Base-by-base conservation (phyloP, 495 filamentous ascomycete genomes). In the Entonaema liquescens region DNA sequence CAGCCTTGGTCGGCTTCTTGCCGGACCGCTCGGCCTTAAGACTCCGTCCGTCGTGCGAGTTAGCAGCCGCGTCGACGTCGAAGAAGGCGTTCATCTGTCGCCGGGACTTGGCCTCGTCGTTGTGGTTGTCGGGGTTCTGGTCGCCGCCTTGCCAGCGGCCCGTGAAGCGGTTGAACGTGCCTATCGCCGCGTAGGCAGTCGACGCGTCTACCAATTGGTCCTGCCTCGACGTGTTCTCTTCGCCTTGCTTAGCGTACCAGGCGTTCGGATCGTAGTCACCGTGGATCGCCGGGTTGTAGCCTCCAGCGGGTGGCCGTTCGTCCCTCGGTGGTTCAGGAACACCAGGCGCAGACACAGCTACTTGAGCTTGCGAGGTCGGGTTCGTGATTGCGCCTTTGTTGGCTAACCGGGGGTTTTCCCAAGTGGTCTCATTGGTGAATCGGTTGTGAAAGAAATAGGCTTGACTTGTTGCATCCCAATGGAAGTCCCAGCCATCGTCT, bases 31-130 rank as follows among this genome's bases (percentile, higher is more conserved):
- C 95, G 7, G 93, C 95, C 79, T 95, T 96, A 56, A 99, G 80
- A 76, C 93, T 97, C 61, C 92, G 88, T 6, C 95, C 95, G 74
- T 97, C 91, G 71, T 99, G 95, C 68, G 86, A 89, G 76, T 98
- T 98, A 1, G 96, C 96, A 21, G 94, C 95, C 11, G 94, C 92
- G 81, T 98, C 95, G n/a, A 98, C 95, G 75, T 98, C 96, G 76
- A 97, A 99, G 80, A 89, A 99, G 9, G 94, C 93, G 75, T 90
- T 90, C 92, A 98, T 92, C 83, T 98, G 95, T 52, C 96, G 85
- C 61, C 83, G 86, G 44, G 88, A 89, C 84, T 97, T 97, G 70
- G 93, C 92, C 78, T 95, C 94, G 75, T 98, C 95, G 71, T 90
- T 92, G 83, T 92, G 89, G n/a, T 79, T 78, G 15, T 83, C 82